A percentile compares a stretch with the other conserved stretches of the same genome.
phyloP scores from a whole-genome alignment of 306 rosid species.

The Delonix regia region DNA sequence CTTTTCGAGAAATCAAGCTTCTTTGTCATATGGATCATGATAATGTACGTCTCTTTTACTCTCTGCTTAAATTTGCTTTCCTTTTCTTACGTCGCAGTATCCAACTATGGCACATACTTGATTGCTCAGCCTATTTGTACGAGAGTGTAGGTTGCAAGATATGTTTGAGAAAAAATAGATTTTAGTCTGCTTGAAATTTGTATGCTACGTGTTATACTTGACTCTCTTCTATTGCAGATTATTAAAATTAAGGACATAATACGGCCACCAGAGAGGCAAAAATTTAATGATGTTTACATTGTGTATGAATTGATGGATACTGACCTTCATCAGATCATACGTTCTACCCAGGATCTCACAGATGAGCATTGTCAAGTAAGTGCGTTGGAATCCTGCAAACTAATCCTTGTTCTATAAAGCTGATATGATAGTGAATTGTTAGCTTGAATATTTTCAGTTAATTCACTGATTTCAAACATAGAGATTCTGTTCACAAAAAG shows the following conservation, averaged over 20 bases:
- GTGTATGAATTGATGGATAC: slow-evolving; percentile 93
- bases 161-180: neutral
- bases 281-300: slow-evolving; percentile 82
- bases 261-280: slow-evolving; percentile 71
- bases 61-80: slow-evolving; percentile 20
- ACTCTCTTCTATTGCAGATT: slow-evolving; percentile 49
- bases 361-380: slow-evolving; percentile 94
- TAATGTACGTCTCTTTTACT: slow-evolving; percentile 49
- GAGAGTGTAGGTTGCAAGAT: neutral
- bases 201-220: neutral
- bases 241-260: slow-evolving; percentile 87
- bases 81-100: neutral
- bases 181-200: neutral
- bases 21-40: slow-evolving; percentile 91
- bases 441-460: neutral
- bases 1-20: slow-evolving; percentile 73
- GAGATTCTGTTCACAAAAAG: neutral
- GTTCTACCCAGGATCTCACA: slow-evolving; percentile 76
- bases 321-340: slow-evolving; percentile 85
- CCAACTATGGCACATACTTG: neutral
- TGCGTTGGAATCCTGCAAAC: neutral
- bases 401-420: neutral
- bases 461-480: neutral
- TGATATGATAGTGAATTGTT: neutral
- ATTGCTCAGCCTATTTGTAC: neutral